These are phyloP conservation scores for Leccinum solheimii DNA, from an alignment of 1,284 basidiomycete genomes.

Conservation along the genomic window DNA sequence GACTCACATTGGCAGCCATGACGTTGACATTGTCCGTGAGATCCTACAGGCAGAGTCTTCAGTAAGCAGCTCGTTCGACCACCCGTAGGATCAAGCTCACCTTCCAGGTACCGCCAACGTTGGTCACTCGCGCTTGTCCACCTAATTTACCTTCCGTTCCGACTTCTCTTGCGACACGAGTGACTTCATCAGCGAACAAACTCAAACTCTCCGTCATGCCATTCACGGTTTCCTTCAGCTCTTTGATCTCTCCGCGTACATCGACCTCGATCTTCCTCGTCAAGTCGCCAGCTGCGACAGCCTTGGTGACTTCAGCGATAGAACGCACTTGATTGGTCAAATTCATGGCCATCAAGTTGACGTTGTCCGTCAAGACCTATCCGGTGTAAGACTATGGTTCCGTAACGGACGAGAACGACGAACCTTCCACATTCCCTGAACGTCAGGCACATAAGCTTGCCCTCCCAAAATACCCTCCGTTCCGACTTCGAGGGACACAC, in stretches of 20 bases:
- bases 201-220: slow-evolving; percentile 89
- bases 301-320: slow-evolving; percentile 85
- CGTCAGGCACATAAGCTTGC: slow-evolving; percentile 85
- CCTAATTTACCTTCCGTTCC: slow-evolving; percentile 90
- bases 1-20: slow-evolving; percentile 78
- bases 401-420: slow-evolving; percentile 9
- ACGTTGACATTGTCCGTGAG: slow-evolving; percentile 94
- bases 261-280: slow-evolving; percentile 90
- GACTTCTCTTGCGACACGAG: slow-evolving; percentile 85
- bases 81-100: slow-evolving; percentile 41
- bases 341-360: slow-evolving; percentile 91
- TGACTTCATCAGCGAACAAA: slow-evolving; percentile 88
- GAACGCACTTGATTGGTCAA: slow-evolving; percentile 90
- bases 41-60: slow-evolving; percentile 44
- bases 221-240: slow-evolving; percentile 86
- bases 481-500: slow-evolving; percentile 89
- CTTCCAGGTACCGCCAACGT: slow-evolving; percentile 98
- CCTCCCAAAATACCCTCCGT: slow-evolving; percentile 96
- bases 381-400: background rate
- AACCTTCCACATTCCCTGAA: slow-evolving; percentile 92
- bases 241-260: slow-evolving; percentile 88
- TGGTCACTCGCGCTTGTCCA: slow-evolving; percentile 84
- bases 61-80: background rate
- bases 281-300: slow-evolving; percentile 87
- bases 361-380: slow-evolving; percentile 72